Percentiles rank a stretch among this genome's conserved stretches.
phyloP scores from a whole-genome alignment of 257 asterid genomes.

The Dorcoceras hygrometricum region DNA sequence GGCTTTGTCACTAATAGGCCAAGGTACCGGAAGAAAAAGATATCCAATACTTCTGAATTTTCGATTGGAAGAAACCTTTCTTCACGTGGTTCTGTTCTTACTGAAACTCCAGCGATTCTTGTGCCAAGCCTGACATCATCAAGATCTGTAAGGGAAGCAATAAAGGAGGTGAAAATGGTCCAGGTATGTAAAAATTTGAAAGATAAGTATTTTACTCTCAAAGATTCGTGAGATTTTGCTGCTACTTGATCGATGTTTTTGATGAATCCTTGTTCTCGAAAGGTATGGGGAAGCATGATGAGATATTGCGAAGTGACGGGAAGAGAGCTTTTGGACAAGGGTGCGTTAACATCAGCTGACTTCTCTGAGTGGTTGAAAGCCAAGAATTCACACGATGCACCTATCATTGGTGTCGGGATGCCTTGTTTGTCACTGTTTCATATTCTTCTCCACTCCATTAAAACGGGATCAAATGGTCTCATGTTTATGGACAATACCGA shows the following conservation, averaged over 20 bases:
- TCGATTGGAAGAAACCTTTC: slow-evolving; percentile 45
- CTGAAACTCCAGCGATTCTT: slow-evolving; percentile 58
- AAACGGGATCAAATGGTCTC: slow-evolving; percentile 61
- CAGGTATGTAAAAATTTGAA: slow-evolving; percentile 47
- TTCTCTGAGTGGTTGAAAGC: slow-evolving; percentile 79
- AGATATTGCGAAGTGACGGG: slow-evolving; percentile 54
- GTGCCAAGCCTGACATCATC: slow-evolving; percentile 73
- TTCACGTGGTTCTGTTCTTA: slow-evolving; percentile 35
- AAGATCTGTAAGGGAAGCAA: slow-evolving; percentile 79
- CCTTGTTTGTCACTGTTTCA: slow-evolving; percentile 68
- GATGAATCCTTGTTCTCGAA: slow-evolving; percentile 13
- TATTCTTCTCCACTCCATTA: slow-evolving; percentile 57
- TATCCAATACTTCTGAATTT: slow-evolving; percentile 46
- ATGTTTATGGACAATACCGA: slow-evolving; percentile 68
- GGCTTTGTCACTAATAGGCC: slow-evolving; percentile 56
- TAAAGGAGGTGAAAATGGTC: slow-evolving; percentile 91
- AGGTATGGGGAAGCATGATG: slow-evolving; percentile 88
- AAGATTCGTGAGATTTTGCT: background rate
- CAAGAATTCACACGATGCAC: slow-evolving; percentile 45
- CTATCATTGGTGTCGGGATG: slow-evolving; percentile 57
- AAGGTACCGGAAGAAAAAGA: slow-evolving; percentile 55
- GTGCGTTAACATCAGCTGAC: slow-evolving; percentile 54
- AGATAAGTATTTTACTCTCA: background rate
- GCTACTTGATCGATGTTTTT: background rate
- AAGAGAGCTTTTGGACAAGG: slow-evolving; percentile 54